Evolutionary conservation across 768 basidiomycete genomes (phyloP).

Genomic region (Amanita jacksonii): DNA sequence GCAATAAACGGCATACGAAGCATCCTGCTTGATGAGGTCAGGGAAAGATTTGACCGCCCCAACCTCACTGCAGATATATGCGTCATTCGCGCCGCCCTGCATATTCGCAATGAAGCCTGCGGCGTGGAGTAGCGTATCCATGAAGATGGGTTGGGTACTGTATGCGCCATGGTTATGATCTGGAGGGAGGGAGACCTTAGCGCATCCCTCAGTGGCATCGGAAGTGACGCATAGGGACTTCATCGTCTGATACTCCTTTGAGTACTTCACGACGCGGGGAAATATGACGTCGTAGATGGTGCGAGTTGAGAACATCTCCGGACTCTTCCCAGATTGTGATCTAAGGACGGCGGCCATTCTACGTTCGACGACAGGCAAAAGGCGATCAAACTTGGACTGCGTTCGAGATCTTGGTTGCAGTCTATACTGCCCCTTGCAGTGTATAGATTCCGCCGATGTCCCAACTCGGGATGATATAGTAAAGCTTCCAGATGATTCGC

Average conservation of each 20-base stretch:
- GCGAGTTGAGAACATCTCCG: conserved; percentile 44
- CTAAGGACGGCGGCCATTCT: conserved; percentile 23
- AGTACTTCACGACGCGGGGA: conserved; percentile 58
- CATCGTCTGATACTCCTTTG: conserved; percentile 47
- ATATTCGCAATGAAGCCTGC: conserved; percentile 65
- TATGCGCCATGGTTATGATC: conserved; percentile 23
- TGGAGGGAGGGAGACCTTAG: conserved; percentile 33
- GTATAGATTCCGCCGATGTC: conserved; percentile 24
- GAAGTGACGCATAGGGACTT: conserved; percentile 40
- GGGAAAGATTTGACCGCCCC: conserved; percentile 39
- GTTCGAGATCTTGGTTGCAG: conserved; percentile 24
- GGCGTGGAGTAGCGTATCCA: conserved; percentile 59
- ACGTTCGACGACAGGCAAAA: conserved; percentile 25
- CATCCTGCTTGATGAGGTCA: conserved; percentile 28
- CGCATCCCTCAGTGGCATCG: conserved; percentile 42
- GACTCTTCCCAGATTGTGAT: conserved; percentile 14
- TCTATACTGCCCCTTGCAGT: conserved; percentile 38
- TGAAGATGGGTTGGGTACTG: conserved; percentile 45
- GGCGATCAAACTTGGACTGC: conserved; percentile 26
- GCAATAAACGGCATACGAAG: conserved; percentile 43
- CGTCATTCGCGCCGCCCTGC: conserved; percentile 38
- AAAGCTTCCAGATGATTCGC: not conserved
- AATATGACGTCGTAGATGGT: conserved; percentile 61
- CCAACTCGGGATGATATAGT: conserved; percentile 30
- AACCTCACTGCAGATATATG: conserved; percentile 54